Percentiles rank a stretch among this genome's conserved stretches.
phyloP scores from a whole-genome alignment of 1,284 basidiomycete genomes.

The Trichosporon asahii region DNA sequence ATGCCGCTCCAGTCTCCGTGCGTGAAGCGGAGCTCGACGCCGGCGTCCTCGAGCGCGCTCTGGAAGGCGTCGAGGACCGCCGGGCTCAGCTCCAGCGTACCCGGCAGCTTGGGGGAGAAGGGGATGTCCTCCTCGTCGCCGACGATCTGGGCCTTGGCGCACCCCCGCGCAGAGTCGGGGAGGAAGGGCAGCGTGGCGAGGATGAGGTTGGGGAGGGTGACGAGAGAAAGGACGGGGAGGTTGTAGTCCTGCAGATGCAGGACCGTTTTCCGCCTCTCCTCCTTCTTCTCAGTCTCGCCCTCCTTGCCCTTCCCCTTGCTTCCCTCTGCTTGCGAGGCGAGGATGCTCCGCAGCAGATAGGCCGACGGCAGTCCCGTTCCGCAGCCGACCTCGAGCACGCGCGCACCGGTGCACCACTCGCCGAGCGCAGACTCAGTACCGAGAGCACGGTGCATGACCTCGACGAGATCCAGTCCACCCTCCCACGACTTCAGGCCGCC shows the following conservation, averaged over 20 bases:
- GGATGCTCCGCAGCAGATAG: slow-evolving; percentile 65
- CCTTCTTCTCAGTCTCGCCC: not conserved
- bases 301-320: not conserved
- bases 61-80: slow-evolving; percentile 66
- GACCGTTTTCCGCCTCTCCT: slow-evolving; percentile 48
- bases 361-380: slow-evolving; percentile 84
- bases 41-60: slow-evolving; percentile 57
- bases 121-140: slow-evolving; percentile 20
- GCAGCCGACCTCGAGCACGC: slow-evolving; percentile 77
- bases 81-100: slow-evolving; percentile 60
- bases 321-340: slow-evolving; percentile 41
- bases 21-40: slow-evolving; percentile 69
- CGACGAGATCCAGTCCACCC: slow-evolving; percentile 81
- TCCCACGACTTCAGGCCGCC: slow-evolving; percentile 99
- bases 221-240: slow-evolving; percentile 70
- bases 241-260: slow-evolving; percentile 96
- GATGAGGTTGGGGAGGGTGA: slow-evolving; percentile 82
- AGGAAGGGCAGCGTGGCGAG: slow-evolving; percentile 56
- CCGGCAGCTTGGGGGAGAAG: slow-evolving; percentile 45
- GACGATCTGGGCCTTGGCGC: slow-evolving; percentile 31
- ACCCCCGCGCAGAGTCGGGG: slow-evolving; percentile 25
- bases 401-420: slow-evolving; percentile 48
- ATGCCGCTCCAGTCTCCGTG: slow-evolving; percentile 69
- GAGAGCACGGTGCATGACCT: slow-evolving; percentile 29
- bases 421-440: not conserved